Evolutionary conservation across 176 grass and related monocot species (phyloP), one percentile per base, ranked within the genome.

Genomic region (Musa schizocarpa): DNA sequence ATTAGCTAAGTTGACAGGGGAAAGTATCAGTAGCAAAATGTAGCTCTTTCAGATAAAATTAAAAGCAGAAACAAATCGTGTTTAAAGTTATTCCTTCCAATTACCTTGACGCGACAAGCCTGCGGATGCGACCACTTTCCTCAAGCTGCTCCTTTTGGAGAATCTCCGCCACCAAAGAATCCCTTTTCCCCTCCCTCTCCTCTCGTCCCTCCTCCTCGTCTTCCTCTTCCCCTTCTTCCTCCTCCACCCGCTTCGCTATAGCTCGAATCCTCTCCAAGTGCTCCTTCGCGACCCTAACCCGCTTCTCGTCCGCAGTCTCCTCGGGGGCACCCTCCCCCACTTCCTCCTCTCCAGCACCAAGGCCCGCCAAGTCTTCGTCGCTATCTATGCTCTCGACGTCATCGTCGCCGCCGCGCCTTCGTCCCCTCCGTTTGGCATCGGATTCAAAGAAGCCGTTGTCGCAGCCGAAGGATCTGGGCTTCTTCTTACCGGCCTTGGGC

Each of bases 401-500:
- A 72, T 85, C 86, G 5, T 63, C 64, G 58, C 61, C 75, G 8
- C 24, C 78, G 34, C 34, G 34, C 22, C 22, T 29, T 1, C 73
- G 55, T 22, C 86, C 74, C 52, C 79, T 83, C 48, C 84, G 64
- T 80, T 89, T 91, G 62, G 77, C 69, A 50, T 86, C 82, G 50
- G 92, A 88, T 77, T 96, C 88, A 80, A 96, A 96, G 88, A 96
- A 96, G 43, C 81, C 81, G 65, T 91, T 86, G 13, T 83, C 61
- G 24, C 8, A 76, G 11, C 73, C 76, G 63, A 66, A 78, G 12
- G 76, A 78, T 67, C 76, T 53, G 51, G 50, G 63, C 13, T 68
- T 68, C 63, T 78, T 78, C 76, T 63, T 63, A 52, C 56, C 76
- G n/a, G 52, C 71, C 68, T 25, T 88, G 24, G 82, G 65, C 9